Conservation (phyloP, 148 eudicot genomes). For the Rhododendron vialii region DNA sequence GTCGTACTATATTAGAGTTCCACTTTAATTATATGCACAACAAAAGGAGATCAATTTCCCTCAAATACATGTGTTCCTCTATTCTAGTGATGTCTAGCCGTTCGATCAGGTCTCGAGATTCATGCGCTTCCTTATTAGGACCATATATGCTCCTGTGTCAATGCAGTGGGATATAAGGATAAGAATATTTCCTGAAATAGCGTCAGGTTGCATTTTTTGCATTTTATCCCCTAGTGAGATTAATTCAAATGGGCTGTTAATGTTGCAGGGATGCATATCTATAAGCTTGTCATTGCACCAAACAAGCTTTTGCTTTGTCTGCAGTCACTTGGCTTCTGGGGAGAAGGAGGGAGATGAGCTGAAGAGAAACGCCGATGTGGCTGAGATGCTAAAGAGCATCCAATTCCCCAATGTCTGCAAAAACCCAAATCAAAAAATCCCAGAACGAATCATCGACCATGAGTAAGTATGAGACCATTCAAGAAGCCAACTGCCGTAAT, state of each 20-base stretch:
- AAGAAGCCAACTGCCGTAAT: not conserved
- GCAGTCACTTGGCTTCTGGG: constrained; percentile 89
- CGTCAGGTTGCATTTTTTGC: not conserved
- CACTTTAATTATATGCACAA: not conserved
- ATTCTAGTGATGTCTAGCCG: not conserved
- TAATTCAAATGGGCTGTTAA: not conserved
- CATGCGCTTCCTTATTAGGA: not conserved
- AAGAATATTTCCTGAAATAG: not conserved
- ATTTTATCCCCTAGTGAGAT: not conserved
- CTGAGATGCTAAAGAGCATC: constrained; percentile 71
- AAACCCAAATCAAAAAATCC: constrained; percentile 34
- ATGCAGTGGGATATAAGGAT: not conserved
- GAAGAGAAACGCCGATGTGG: constrained; percentile 71
- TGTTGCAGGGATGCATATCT: constrained; percentile 75
- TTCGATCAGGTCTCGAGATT: not conserved
- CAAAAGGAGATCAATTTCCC: not conserved
- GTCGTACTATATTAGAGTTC: too few species aligned
- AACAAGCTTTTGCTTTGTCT: constrained; percentile 91
- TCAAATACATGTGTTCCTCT: not conserved
- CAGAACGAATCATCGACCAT: constrained; percentile 76
- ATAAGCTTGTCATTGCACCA: constrained; percentile 77
- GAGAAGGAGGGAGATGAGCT: constrained; percentile 90
- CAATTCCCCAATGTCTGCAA: constrained; percentile 69
- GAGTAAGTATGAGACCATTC: constrained; percentile 56
- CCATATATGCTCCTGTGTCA: not conserved